A percentile compares a stretch with the other conserved stretches of the same genome.
These are phyloP conservation scores for Triglochin maritima DNA, from an alignment of 106 monocot species.

Conservation along the genomic window DNA sequence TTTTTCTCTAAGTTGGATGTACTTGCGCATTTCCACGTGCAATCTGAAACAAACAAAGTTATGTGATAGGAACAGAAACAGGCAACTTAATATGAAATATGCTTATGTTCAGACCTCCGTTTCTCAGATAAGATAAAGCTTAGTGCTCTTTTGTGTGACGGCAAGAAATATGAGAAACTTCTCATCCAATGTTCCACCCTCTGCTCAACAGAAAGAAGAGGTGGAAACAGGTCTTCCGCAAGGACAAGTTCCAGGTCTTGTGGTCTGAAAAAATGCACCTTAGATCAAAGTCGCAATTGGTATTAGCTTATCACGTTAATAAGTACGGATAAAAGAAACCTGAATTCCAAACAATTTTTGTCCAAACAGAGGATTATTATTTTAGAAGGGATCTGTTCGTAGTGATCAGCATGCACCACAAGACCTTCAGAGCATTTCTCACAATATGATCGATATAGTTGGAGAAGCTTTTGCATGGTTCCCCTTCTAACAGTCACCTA, in stretches of 20 bases:
- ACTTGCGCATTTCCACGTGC: slow-evolving; percentile 58
- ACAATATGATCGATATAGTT: slow-evolving; percentile 76
- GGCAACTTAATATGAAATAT: not conserved
- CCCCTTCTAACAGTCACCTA: slow-evolving; percentile 75
- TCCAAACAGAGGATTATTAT: slow-evolving; percentile 71
- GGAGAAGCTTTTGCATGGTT: slow-evolving; percentile 55
- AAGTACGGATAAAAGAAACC: slow-evolving; percentile 21
- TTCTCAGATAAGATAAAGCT: slow-evolving; percentile 57
- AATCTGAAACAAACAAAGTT: slow-evolving; percentile 30
- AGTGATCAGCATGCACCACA: slow-evolving; percentile 26
- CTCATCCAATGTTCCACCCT: slow-evolving; percentile 62
- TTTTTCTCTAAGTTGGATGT: slow-evolving; percentile 46
- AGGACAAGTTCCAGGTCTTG: slow-evolving; percentile 74
- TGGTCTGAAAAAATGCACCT: slow-evolving; percentile 31
- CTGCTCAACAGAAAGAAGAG: slow-evolving; percentile 52
- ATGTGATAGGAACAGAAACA: not conserved
- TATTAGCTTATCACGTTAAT: not conserved
- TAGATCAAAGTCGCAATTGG: not conserved
- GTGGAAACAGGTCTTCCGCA: slow-evolving; percentile 71
- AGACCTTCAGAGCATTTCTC: slow-evolving; percentile 46
- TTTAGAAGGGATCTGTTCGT: slow-evolving; percentile 85
- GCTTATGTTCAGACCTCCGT: slow-evolving; percentile 32
- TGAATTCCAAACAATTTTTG: slow-evolving; percentile 71
- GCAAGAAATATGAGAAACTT: slow-evolving; percentile 54
- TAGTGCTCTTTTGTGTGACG: slow-evolving; percentile 52